These are phyloP conservation scores for Penicillium robsamsonii DNA, from an alignment of 495 filamentous ascomycete genomes.

Conservation along the genomic window DNA sequence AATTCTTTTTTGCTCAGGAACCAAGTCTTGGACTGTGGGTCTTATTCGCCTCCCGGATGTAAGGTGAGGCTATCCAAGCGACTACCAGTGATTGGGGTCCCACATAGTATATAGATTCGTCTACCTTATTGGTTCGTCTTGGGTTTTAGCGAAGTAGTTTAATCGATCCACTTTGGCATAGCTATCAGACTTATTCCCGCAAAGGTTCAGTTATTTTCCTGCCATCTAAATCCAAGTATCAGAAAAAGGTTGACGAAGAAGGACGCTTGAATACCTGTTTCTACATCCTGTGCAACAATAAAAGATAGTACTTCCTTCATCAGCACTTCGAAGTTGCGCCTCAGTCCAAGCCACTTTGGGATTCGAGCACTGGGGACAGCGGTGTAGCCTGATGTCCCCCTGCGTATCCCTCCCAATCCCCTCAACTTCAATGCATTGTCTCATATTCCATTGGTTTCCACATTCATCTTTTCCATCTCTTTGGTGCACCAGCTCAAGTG, in stretches of 20 bases:
- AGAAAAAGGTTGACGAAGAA: neutral
- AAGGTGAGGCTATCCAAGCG: slow-evolving; percentile 30
- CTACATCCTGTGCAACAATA: slow-evolving; percentile 71
- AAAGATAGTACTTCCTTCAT: slow-evolving; percentile 81
- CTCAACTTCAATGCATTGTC: neutral
- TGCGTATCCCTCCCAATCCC: neutral
- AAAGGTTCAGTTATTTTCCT: neutral
- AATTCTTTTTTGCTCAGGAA: slow-evolving; percentile 10
- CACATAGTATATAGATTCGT: neutral
- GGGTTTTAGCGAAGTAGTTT: slow-evolving; percentile 2
- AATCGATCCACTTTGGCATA: neutral
- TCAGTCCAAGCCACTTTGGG: slow-evolving; percentile 70
- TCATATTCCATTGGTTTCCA: neutral
- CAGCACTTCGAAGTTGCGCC: slow-evolving; percentile 73
- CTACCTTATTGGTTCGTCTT: neutral
- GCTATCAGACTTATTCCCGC: neutral
- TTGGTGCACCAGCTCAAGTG: slow-evolving; percentile 45
- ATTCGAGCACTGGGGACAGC: slow-evolving; percentile 63
- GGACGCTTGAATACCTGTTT: slow-evolving; percentile 49
- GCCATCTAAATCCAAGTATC: neutral
- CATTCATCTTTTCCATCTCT: neutral
- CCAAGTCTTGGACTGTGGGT: slow-evolving; percentile 16
- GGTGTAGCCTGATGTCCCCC: neutral
- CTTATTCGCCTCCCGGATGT: slow-evolving; percentile 17
- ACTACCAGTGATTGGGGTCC: slow-evolving; percentile 20